phyloP scores from a whole-genome alignment of 345 rosid species.

The Salix caprea region DNA sequence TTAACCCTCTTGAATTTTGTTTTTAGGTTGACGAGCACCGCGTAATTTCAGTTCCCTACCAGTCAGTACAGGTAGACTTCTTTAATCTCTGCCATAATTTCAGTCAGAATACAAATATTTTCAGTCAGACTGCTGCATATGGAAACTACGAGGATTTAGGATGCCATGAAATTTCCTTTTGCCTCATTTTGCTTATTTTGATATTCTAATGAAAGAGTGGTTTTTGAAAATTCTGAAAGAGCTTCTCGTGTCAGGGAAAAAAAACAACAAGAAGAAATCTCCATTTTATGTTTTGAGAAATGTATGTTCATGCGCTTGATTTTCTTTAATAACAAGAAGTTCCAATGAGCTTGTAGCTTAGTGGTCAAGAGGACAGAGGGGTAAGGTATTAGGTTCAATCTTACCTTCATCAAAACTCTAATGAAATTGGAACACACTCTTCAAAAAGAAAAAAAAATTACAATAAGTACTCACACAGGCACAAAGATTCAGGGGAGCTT shows the following conservation, averaged over 20 bases:
- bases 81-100: background rate
- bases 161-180: background rate
- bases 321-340: background rate
- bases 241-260: background rate
- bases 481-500: background rate
- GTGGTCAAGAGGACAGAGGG: background rate
- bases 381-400: background rate
- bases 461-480: background rate
- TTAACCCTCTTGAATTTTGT: conserved; percentile 19
- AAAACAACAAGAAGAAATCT: background rate
- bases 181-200: background rate
- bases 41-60: conserved; percentile 61
- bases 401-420: background rate
- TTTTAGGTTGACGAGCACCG: conserved; percentile 85
- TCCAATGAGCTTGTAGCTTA: background rate
- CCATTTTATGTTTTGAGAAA: background rate
- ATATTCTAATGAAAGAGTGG: background rate
- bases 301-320: background rate
- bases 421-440: background rate
- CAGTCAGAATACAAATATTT: background rate
- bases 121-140: background rate
- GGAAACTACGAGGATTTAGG: background rate
- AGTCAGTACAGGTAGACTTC: conserved; percentile 64
- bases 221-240: background rate
- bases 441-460: background rate